Evolutionary conservation across 371 early-diverging fungal species (phyloP).

Genomic region (Gilbertella persicaria): DNA sequence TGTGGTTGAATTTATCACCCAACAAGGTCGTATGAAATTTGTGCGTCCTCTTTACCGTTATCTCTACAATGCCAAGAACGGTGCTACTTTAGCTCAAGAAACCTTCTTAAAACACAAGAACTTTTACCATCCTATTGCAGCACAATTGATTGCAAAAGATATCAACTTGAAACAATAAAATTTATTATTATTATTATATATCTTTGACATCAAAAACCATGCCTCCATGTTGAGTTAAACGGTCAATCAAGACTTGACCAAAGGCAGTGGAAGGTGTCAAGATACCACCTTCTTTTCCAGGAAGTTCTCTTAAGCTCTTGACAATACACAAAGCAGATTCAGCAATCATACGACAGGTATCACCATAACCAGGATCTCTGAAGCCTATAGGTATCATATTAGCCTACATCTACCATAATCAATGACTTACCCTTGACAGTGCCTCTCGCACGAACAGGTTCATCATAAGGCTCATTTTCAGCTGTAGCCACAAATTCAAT

Average conservation of each 20-base stretch:
- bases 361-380: constrained; percentile 79
- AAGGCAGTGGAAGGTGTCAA: constrained; percentile 74
- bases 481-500: constrained; percentile 53
- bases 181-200: constrained; percentile 8
- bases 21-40: constrained; percentile 96
- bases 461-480: constrained; percentile 39
- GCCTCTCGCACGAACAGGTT: constrained; percentile 53
- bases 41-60: constrained; percentile 80
- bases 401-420: background rate
- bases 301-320: constrained; percentile 43
- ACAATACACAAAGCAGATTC: constrained; percentile 65
- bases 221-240: constrained; percentile 53
- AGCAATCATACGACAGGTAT: constrained; percentile 64
- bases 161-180: constrained; percentile 58
- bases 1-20: constrained; percentile 77
- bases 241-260: constrained; percentile 65
- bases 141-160: constrained; percentile 80
- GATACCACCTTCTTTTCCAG: constrained; percentile 64
- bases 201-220: constrained; percentile 61
- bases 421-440: constrained; percentile 51
- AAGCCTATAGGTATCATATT: constrained; percentile 15
- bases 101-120: constrained; percentile 77
- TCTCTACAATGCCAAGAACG: constrained; percentile 65
- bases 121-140: constrained; percentile 96
- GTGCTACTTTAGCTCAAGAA: constrained; percentile 73